Base-by-base conservation (phyloP, 805 yeast species). In the Martiniozyma abietophila region DNA sequence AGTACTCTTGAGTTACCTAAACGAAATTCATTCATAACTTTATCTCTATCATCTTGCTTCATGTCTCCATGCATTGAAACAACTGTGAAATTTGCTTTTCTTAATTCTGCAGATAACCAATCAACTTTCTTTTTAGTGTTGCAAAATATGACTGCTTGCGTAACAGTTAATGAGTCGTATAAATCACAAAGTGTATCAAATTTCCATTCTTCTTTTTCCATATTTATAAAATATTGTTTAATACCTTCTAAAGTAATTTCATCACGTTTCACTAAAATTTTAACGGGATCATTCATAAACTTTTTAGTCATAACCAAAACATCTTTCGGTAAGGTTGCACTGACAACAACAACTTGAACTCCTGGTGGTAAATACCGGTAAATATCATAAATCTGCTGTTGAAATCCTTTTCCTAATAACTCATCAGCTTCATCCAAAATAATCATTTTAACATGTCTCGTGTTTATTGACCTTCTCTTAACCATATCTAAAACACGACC, bases 101-200 rank as follows among this genome's bases (percentile, higher is more conserved):
- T 73, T 71, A 89, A 75, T 58, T 82, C 79, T 36, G 74, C 80
- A 36, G 94, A 69, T 38, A 92, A 71, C 79, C 81, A 82, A 61
- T 85, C 95, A 46, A 89, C 98, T 71, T 89, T 89, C 60, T 80
- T 72, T 64, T 89, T 82, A 46, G 97, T 88, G 70, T 92, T 92
- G 67, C 98, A 92, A 72, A 92, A 92, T 35, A 92, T 92, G 43
- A 92, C 97, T 32, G 96, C 94, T 64, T 92, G 98, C 35, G 97
- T 89, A 51, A 92, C 84, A 29, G 96, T 81, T 53, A 92, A 69
- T 37, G 95, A 80, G 64, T 89, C 98, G 66, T 92, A 92, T 48
- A 92, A 65, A 61, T 92, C 98, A 58, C 94, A 82, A 49, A 92
- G 66, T 35, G 95, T 83, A 58, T 89, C 97, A 54, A 86, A 84